phyloP scores from a whole-genome alignment of 345 rosid genomes.

The Garcia nutans region DNA sequence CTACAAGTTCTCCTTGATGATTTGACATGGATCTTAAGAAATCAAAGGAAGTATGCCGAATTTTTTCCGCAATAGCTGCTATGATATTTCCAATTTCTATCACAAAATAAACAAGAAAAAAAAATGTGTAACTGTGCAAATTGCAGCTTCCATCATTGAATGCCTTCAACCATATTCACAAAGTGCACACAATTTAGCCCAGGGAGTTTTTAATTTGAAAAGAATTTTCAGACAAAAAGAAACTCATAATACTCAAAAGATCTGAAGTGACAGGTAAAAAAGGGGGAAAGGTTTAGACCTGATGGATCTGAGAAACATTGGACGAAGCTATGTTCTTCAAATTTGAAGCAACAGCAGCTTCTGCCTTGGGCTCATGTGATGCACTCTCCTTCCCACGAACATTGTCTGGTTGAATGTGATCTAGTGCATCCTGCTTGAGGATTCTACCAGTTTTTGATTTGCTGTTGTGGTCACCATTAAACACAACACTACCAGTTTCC shows the following conservation, averaged over 20 bases:
- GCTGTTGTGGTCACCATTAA: slow-evolving; percentile 49
- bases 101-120: background rate
- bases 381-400: slow-evolving; percentile 31
- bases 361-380: slow-evolving; percentile 26
- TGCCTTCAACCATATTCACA: background rate
- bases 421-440: slow-evolving; percentile 27
- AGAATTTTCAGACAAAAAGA: slow-evolving; percentile 7
- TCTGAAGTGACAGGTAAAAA: background rate
- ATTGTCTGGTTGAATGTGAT: slow-evolving; percentile 30
- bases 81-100: background rate
- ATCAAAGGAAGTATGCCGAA: background rate
- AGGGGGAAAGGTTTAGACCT: slow-evolving; percentile 30
- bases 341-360: slow-evolving; percentile 34
- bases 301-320: slow-evolving; percentile 22
- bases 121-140: background rate
- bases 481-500: slow-evolving; percentile 32
- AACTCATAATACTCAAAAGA: background rate
- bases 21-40: background rate
- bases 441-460: slow-evolving; percentile 35
- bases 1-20: background rate
- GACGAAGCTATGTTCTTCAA: slow-evolving; percentile 28
- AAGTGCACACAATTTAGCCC: background rate
- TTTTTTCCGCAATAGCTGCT: background rate
- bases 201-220: background rate
- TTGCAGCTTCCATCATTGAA: background rate